Conservation (phyloP, 768 basidiomycete species). For the Suillus placidus region DNA sequence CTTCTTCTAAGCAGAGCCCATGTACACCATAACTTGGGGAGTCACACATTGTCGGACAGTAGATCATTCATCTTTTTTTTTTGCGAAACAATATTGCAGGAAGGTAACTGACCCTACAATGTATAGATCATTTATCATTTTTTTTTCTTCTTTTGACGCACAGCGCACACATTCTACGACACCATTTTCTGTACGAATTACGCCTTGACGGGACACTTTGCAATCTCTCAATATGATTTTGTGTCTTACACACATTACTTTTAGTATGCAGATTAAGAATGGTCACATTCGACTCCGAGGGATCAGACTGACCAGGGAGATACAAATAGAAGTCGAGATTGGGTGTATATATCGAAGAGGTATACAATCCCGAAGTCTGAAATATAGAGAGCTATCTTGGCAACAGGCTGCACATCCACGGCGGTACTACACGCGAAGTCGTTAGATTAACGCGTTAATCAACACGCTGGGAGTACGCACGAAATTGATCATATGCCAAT, state of each 20-base stretch:
- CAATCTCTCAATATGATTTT: neutral
- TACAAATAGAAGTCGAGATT: neutral
- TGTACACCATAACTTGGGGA: neutral
- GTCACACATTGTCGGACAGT: neutral
- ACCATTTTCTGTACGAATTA: neutral
- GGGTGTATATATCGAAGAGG: neutral
- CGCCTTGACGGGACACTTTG: neutral
- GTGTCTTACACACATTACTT: neutral
- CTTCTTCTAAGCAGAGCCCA: neutral
- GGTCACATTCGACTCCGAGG: neutral
- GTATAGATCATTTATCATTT: neutral
- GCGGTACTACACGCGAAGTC: neutral
- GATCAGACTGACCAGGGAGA: neutral
- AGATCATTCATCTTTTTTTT: neutral
- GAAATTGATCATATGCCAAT: constrained; percentile 7
- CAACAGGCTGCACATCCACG: neutral
- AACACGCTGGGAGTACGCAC: neutral
- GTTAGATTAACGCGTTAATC: neutral
- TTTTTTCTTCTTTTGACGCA: neutral
- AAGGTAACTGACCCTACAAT: neutral
- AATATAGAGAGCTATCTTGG: neutral
- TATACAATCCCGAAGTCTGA: neutral
- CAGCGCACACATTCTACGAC: neutral
- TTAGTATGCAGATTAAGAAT: neutral
- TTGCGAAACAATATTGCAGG: neutral